Conservation (phyloP, 2,329 filamentous ascomycete species). For the Neofusicoccum laricinum region DNA sequence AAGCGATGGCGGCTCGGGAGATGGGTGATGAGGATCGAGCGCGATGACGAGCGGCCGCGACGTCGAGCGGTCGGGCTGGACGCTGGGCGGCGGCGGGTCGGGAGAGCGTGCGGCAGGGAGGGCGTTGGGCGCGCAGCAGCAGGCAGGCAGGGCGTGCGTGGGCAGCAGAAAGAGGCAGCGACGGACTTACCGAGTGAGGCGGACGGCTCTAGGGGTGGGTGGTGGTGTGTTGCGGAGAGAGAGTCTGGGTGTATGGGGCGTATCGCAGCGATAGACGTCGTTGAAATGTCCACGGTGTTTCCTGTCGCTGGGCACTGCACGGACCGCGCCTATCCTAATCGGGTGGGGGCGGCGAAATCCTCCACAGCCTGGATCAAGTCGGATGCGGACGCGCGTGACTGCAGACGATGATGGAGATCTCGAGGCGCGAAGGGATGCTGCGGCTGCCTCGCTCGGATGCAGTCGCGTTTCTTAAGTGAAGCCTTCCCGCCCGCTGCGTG, state of each 20-base stretch:
- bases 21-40: not conserved
- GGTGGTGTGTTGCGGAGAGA: slow-evolving; percentile 11
- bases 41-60: slow-evolving; percentile 12
- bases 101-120: slow-evolving; percentile 16
- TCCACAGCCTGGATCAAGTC: slow-evolving; percentile 9
- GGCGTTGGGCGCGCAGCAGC: not conserved
- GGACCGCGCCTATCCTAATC: slow-evolving; percentile 13
- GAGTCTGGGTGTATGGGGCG: slow-evolving; percentile 12
- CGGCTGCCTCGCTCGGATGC: not conserved
- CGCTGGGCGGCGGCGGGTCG: slow-evolving; percentile 15
- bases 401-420: not conserved
- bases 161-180: not conserved
- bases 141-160: not conserved
- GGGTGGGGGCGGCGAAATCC: slow-evolving; percentile 15
- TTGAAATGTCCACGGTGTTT: slow-evolving; percentile 18
- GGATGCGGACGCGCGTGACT: slow-evolving; percentile 12
- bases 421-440: not conserved
- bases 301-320: slow-evolving; percentile 15
- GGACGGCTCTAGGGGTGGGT: not conserved
- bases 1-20: not conserved
- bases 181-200: slow-evolving; percentile 11
- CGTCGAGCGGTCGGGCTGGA: slow-evolving; percentile 11
- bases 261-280: slow-evolving; percentile 17
- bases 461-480: not conserved
- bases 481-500: not conserved